Base-by-base conservation (phyloP, 2,329 filamentous ascomycete genomes). In the Chaetomium olivaceum region DNA sequence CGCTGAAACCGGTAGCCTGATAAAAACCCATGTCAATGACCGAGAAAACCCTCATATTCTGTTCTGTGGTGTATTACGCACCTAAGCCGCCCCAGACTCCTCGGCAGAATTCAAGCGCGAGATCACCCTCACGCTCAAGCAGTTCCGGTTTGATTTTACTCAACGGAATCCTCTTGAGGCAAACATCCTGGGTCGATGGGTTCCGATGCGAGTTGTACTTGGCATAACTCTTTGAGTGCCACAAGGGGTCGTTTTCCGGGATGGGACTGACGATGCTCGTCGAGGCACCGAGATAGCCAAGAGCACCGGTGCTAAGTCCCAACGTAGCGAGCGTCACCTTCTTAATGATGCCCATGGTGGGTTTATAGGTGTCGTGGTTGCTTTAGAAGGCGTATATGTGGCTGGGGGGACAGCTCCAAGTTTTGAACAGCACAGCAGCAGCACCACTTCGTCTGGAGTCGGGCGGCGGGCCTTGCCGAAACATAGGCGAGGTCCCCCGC, bases 71-170 rank as follows among this genome's bases (percentile, higher is more conserved):
- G 14, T 39, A 19, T n/a, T 9, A 36, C 71, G 61, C 58, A 90
- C 89, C 88, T 74, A 82, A 81, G 63, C 87, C 87, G 68, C 84
- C 83, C 89, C 86, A 92, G 58, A 90, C 78, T 54, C 88, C 88
- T 14, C 86, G 85, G 73, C 87, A 90, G 73, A 91, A 90, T 69
- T 85, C 86, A 70, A 89, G 81, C 1, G 85, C 83, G 58, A 91
- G 79, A 1, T 80, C 81, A 31, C 79, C 77, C 69, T 86, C 86
- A 69, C 85, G 82, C 72, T 89, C 80, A 16, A 91, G 77, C 62
- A 92, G 78, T 68, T 89, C 85, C 0, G 89, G 88, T 33, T 85
- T 83, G 67, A 92, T 86, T 73, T 87, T 85, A 56, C 78, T 79
- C 58, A 92, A 74, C 0, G 89, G 86, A 0, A 92, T 81, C 43